Base-by-base conservation (phyloP, 257 asterid species). In the Petunia axillaris region DNA sequence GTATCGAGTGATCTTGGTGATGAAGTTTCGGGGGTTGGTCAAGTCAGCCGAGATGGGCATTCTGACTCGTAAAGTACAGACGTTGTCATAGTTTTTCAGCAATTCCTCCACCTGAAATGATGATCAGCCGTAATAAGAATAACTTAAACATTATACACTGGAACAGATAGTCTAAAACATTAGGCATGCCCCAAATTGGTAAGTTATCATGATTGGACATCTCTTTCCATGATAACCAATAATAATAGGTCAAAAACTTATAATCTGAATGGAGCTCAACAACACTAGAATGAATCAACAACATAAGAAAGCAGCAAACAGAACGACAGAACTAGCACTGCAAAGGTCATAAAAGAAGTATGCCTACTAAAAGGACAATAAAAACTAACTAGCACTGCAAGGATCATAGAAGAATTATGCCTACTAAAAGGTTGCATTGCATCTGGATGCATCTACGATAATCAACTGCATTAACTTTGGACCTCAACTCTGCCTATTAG, bases 31-130 rank as follows among this genome's bases (percentile, higher is more conserved):
- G 3, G 97, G 97, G 55, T 93, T 93, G 6, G 86, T 58, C 64
- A 93, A 88, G 86, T 93, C 96, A 4, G 94, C 85, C 3, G 97
- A 91, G 82, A 93, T 93, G 37, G 97, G 97, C 97, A 93, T 93
- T 79, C 97, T 85, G 41, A 93, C 97, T 14, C 97, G 92, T 73
- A 93, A 80, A 0, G 96, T 93, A 85, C 97, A 93, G 50, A 93
- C 97, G 5, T 93, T 93, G 76, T 90, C 94, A 5, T 91, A 93
- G 94, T 93, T 90, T 78, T 83, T 85, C 48, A 93, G 87, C 78
- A 91, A 86, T 83, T 93, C 97, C 87, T 93, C 97, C 48, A 93
- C 97, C 97, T 93, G 84, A 77, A 55, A 84, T 46, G 76, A 64
- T 52, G 15, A 83, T 39, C 46, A 64, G 44, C 60, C 44, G 1